Evolutionary conservation across 768 basidiomycete genomes (phyloP), one percentile per base, ranked within the genome.

Genomic region (Agrocybe praecox): DNA sequence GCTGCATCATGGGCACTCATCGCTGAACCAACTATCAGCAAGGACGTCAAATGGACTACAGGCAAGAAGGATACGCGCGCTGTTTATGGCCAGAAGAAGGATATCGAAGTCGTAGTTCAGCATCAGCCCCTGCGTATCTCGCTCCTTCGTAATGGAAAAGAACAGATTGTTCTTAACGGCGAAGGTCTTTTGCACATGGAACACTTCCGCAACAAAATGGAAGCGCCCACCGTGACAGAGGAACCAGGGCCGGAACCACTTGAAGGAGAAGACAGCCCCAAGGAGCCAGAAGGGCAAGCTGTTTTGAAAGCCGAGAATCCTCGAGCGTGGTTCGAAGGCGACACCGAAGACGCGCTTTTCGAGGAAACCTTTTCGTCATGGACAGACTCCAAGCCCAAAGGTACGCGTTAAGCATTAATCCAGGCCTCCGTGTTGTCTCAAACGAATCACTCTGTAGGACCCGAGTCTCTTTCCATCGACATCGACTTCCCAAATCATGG

Each of bases 361-460:
- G 92, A 96, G 57, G 97, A 99, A 73, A 83, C 76, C 0, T 99
- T 91, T 72, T 82, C 75, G 21, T 82, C 88, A 5, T 96, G 94
- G 89, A 94, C 88, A 0, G 97, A 99, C 69, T 80, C 86, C 1
- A 99, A 98, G 72, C 96, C 96, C 0, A 98, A 97, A 78, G 96
- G 96, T 96, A 64, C 55, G 52, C 2, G 29, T n/a, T 26, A 53
- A 45, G 19, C 11, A 32, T 12, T 22, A 21, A 24, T 52, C 18
- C 18, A 36, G 17, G 33, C 8, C 36, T 22, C 21, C 29, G 22
- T 44, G 32, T 2, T 33, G n/a, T 40, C 49, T 59, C 32, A 57
- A 18, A 33, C 6, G 18, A n/a, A 54, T 59, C 56, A n/a, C 36
- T 14, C 12, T 49, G 42, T 59, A 98, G 96, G 97, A 12, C 97